A percentile compares a stretch with the other conserved stretches of the same genome.
Evolutionary conservation across 495 filamentous ascomycete species (phyloP).

Genomic region (Polyplosphaeria fusca): DNA sequence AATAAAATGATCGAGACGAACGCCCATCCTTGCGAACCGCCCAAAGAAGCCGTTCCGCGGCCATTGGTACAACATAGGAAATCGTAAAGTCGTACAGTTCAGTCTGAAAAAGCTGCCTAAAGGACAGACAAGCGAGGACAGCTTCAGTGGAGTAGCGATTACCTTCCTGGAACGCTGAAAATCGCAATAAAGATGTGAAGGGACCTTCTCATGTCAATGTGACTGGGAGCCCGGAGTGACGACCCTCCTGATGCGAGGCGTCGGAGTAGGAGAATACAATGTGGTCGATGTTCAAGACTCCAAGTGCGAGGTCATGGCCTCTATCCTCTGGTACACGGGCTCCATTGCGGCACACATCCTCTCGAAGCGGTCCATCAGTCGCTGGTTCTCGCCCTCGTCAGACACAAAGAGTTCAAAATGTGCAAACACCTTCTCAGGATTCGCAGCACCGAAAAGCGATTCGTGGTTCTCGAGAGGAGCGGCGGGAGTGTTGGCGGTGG

Average conservation of each 20-base stretch:
- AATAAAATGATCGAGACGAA: too few relatives aligned
- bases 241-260: conserved; percentile 2
- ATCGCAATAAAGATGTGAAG: not conserved
- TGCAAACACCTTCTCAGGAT: conserved; percentile 55
- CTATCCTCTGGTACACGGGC: conserved; percentile 20
- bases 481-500: conserved; percentile 16
- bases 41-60: conserved; percentile 13
- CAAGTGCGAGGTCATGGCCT: conserved; percentile 24
- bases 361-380: conserved; percentile 30
- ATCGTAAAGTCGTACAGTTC: conserved; percentile 29
- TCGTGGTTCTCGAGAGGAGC: conserved; percentile 36
- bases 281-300: conserved; percentile 9
- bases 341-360: conserved; percentile 29
- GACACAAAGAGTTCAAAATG: conserved; percentile 58
- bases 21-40: too few relatives aligned
- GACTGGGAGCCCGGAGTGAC: conserved; percentile 15
- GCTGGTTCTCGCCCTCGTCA: conserved; percentile 44
- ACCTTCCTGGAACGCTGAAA: not conserved
- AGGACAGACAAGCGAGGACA: not conserved
- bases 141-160: conserved; percentile 2
- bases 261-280: not conserved
- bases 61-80: conserved; percentile 23
- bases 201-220: not conserved
- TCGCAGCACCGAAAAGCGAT: conserved; percentile 54
- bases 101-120: not conserved